Evolutionary conservation across 1,284 basidiomycete genomes (phyloP).

Genomic region (Cryptococcus neoformans): DNA sequence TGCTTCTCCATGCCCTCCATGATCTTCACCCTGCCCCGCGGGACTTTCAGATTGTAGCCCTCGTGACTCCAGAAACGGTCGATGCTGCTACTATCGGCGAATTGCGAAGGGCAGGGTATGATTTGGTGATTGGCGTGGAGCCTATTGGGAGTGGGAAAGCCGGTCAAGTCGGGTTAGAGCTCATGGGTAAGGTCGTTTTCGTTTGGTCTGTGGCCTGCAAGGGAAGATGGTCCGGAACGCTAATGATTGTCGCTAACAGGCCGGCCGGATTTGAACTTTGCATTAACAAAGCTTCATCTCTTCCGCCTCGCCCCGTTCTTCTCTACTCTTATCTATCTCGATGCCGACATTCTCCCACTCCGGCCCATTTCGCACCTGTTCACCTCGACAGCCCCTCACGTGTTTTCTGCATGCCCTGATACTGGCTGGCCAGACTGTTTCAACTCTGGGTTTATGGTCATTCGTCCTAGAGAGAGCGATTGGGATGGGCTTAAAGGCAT

Average conservation of each 20-base stretch:
- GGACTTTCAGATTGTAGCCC: slow-evolving; percentile 81
- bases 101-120: slow-evolving; percentile 69
- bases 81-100: slow-evolving; percentile 79
- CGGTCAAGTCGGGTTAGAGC: slow-evolving; percentile 60
- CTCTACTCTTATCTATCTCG: slow-evolving; percentile 87
- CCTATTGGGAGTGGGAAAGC: slow-evolving; percentile 61
- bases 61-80: slow-evolving; percentile 90
- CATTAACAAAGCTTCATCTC: slow-evolving; percentile 92
- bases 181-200: slow-evolving; percentile 71
- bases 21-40: slow-evolving; percentile 66
- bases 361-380: slow-evolving; percentile 87
- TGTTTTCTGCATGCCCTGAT: slow-evolving; percentile 80
- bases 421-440: slow-evolving; percentile 99
- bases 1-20: slow-evolving; percentile 74
- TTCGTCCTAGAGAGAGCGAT: slow-evolving; percentile 74
- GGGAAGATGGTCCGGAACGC: background rate
- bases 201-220: background rate
- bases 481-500: slow-evolving; percentile 71
- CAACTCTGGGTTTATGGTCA: slow-evolving; percentile 92
- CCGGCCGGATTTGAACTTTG: slow-evolving; percentile 84
- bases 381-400: slow-evolving; percentile 51
- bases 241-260: slow-evolving; percentile 55
- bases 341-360: slow-evolving; percentile 91
- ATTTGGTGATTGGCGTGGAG: slow-evolving; percentile 88
- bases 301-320: slow-evolving; percentile 81